Conservation (phyloP, 2,329 filamentous ascomycete species). For the Aspergillus brunneoviolaceus region DNA sequence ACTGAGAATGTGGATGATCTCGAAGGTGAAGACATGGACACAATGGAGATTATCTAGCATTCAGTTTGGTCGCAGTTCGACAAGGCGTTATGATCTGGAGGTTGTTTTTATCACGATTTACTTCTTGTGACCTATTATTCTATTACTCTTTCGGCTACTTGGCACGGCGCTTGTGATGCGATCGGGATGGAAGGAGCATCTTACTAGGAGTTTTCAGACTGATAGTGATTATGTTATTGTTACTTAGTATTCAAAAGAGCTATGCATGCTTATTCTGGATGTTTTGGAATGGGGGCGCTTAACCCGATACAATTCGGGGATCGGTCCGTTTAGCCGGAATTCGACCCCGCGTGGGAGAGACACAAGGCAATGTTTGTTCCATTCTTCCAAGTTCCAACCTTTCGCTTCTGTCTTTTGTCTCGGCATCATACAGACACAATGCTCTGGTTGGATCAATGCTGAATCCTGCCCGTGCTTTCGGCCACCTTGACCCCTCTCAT, state of each 20-base stretch:
- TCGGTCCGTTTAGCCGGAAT: conserved; percentile 16
- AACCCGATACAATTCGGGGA: conserved; percentile 8
- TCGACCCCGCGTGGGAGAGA: neutral
- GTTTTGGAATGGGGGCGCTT: neutral
- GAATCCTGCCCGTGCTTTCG: neutral
- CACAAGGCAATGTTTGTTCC: neutral
- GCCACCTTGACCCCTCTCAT: neutral
- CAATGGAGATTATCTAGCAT: conserved; percentile 42
- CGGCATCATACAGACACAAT: neutral
- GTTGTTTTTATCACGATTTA: neutral
- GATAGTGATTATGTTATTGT: conserved; percentile 1
- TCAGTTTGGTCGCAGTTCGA: neutral
- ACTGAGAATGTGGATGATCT: conserved; percentile 41
- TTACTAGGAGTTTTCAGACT: neutral
- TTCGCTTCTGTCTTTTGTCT: neutral
- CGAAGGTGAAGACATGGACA: conserved; percentile 49
- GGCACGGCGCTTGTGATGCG: neutral
- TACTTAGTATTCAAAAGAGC: neutral
- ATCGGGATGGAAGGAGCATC: neutral
- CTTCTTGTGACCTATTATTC: conserved; percentile 2
- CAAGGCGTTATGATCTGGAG: neutral
- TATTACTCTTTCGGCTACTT: conserved; percentile 2
- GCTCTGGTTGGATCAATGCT: neutral
- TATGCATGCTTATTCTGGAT: neutral
- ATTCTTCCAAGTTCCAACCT: neutral